These are phyloP conservation scores for Gossypium schwendimanii DNA, from an alignment of 441 rosid genomes.

Conservation along the genomic window DNA sequence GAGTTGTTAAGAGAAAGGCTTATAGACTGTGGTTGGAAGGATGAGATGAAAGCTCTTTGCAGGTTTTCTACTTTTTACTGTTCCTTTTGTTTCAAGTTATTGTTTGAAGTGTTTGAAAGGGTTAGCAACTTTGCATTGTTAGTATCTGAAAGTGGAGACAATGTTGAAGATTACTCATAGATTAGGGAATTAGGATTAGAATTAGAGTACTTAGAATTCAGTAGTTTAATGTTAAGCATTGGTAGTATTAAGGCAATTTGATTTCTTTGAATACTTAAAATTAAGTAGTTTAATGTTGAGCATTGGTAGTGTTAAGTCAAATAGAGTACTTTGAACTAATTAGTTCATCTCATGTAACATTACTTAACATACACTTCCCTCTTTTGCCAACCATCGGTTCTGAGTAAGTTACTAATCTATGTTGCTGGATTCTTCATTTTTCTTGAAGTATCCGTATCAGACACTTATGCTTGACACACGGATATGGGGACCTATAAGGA, in stretches of 20 bases:
- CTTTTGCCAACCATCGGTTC: neutral
- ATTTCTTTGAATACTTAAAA: neutral
- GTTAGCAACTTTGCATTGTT: neutral
- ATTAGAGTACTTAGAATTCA: neutral
- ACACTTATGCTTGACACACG: too few species aligned
- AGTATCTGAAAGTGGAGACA: neutral
- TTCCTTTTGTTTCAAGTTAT: neutral
- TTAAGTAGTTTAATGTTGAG: neutral
- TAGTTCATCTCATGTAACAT: neutral
- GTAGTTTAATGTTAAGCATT: neutral
- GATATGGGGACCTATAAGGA: too few species aligned
- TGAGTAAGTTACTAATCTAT: neutral
- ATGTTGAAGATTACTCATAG: neutral
- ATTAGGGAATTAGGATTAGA: neutral
- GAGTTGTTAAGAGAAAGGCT: slow-evolving; percentile 82
- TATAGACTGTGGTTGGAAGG: slow-evolving; percentile 87
- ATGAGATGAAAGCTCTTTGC: slow-evolving; percentile 83
- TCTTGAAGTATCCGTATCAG: too few species aligned
- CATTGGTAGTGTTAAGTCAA: too few species aligned
- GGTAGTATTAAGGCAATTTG: neutral
- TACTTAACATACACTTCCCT: neutral
- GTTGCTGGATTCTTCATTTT: too few species aligned
- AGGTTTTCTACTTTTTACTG: slow-evolving; percentile 34
- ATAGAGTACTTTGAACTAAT: neutral
- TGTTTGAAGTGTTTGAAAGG: neutral